Conservation (phyloP, 345 rosid species). For the Acer campestre region DNA sequence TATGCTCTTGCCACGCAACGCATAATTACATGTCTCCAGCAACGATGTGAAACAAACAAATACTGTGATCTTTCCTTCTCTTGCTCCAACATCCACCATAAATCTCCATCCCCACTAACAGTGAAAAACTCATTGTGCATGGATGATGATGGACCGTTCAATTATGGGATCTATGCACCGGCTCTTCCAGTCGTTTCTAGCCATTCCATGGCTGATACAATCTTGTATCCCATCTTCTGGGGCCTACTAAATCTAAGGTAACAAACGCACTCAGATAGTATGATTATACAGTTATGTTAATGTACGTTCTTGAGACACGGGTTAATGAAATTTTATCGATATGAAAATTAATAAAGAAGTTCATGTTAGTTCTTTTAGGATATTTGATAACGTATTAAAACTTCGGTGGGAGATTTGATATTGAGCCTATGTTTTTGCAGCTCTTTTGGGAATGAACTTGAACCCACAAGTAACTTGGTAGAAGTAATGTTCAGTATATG, state of each 20-base stretch:
- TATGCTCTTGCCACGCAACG: slow-evolving; percentile 86
- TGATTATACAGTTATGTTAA: no score
- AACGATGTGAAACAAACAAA: slow-evolving; percentile 53
- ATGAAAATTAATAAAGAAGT: no score
- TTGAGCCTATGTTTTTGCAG: slow-evolving; percentile 39
- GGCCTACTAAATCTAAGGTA: slow-evolving; percentile 91
- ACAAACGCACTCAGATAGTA: not conserved
- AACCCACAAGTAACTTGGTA: slow-evolving; percentile 76
- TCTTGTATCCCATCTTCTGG: slow-evolving; percentile 92
- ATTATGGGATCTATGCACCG: slow-evolving; percentile 67
- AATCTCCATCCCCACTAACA: slow-evolving; percentile 27
- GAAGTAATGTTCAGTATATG: slow-evolving; percentile 80
- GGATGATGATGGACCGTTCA: slow-evolving; percentile 62
- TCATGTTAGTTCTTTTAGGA: no score
- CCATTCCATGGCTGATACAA: slow-evolving; percentile 74
- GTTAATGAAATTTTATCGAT: no score
- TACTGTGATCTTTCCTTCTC: slow-evolving; percentile 57
- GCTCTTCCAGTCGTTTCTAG: slow-evolving; percentile 91
- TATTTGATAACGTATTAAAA: no score
- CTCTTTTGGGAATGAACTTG: slow-evolving; percentile 81
- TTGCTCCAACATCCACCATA: slow-evolving; percentile 43
- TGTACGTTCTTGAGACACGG: no score
- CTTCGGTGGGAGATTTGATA: not conserved
- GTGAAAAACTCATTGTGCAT: slow-evolving; percentile 60
- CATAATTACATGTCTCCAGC: slow-evolving; percentile 69